Conservation (phyloP, 2,329 filamentous ascomycete genomes). For the Venturia pyrina region DNA sequence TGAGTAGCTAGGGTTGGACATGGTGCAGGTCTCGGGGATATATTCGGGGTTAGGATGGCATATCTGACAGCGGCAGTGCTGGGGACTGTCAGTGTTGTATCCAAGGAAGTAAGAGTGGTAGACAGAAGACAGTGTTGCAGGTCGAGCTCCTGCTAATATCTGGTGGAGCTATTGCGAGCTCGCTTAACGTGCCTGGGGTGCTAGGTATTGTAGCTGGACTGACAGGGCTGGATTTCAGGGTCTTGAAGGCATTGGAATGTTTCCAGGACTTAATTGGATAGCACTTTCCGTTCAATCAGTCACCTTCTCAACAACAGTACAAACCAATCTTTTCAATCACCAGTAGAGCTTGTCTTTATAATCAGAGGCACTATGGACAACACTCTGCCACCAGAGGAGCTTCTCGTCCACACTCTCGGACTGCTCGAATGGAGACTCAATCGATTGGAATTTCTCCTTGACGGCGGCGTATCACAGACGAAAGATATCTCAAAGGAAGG, state of each 20-base stretch:
- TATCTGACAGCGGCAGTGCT: neutral
- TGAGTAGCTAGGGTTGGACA: neutral
- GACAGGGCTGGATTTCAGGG: neutral
- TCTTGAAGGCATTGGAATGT: neutral
- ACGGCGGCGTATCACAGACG: conserved; percentile 23
- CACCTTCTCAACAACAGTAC: neutral
- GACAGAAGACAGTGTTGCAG: neutral
- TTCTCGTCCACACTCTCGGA: conserved; percentile 31
- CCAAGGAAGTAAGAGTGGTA: neutral
- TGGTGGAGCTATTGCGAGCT: neutral
- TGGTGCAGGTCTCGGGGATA: neutral
- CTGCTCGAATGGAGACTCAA: conserved; percentile 36
- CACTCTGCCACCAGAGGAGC: conserved; percentile 18
- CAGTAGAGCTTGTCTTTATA: too few relatives aligned
- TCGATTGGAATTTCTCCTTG: conserved; percentile 33
- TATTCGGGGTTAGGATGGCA: neutral
- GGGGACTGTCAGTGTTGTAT: neutral
- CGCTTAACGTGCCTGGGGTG: neutral
- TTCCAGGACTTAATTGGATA: neutral
- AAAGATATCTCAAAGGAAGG: conserved; percentile 18
- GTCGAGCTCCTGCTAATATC: neutral
- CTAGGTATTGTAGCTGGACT: neutral
- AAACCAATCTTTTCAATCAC: neutral
- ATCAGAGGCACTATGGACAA: neutral
- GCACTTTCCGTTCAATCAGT: too few relatives aligned